phyloP scores from a whole-genome alignment of 2,329 filamentous ascomycete genomes.

The Aspergillus japonicus region DNA sequence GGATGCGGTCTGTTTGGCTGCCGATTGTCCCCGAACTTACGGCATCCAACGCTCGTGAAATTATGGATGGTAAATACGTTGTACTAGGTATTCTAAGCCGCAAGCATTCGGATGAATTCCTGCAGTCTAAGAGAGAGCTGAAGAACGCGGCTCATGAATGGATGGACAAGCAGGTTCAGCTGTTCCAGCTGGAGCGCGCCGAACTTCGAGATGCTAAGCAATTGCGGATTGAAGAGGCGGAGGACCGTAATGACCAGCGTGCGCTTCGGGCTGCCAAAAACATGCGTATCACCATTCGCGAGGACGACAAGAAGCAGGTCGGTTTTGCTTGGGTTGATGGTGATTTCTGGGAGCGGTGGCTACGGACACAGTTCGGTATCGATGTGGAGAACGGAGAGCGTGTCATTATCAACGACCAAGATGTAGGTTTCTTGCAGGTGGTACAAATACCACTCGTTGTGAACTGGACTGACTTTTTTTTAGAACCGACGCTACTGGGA shows the following conservation, averaged over 20 bases:
- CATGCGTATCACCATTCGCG: constrained; percentile 87
- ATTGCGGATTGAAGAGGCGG: constrained; percentile 90
- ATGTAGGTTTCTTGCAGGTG: constrained; percentile 61
- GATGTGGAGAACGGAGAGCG: constrained; percentile 82
- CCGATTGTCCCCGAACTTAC: constrained; percentile 94
- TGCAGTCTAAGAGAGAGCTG: constrained; percentile 77
- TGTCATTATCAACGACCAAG: constrained; percentile 95
- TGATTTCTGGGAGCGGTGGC: constrained; percentile 96
- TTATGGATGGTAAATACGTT: constrained; percentile 94
- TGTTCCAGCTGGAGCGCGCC: constrained; percentile 89
- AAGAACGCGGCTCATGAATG: constrained; percentile 95
- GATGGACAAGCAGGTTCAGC: constrained; percentile 93
- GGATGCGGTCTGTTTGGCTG: constrained; percentile 97
- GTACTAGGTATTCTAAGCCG: constrained; percentile 85
- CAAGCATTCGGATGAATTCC: constrained; percentile 75
- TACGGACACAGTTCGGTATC: constrained; percentile 90
- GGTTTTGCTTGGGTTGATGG: constrained; percentile 97
- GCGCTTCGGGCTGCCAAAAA: constrained; percentile 83
- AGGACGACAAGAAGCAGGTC: constrained; percentile 82
- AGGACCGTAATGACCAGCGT: constrained; percentile 87
- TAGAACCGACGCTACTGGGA: constrained; percentile 96
- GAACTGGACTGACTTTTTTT: constrained; percentile 28
- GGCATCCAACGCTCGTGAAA: constrained; percentile 84
- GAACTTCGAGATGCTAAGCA: constrained; percentile 94
- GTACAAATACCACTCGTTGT: neutral